Evolutionary conservation across 2,329 filamentous ascomycete species (phyloP).

Genomic region (Botrytis elliptica): DNA sequence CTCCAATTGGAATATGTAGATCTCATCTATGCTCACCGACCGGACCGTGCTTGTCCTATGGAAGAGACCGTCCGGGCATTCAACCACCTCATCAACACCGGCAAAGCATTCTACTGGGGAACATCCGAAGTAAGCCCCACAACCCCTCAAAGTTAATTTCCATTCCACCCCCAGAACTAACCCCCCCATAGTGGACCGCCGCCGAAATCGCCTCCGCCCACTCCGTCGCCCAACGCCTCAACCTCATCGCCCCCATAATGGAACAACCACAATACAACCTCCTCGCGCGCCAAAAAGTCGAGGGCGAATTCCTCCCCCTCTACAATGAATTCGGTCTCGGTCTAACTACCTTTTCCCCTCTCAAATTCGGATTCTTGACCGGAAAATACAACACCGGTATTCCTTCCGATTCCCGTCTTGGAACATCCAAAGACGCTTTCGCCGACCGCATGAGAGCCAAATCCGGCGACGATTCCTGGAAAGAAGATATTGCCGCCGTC

Average conservation of each 20-base stretch:
- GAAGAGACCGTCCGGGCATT: constrained; percentile 70
- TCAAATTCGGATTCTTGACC: constrained; percentile 59
- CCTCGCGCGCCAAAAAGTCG: constrained; percentile 60
- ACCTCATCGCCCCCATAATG: constrained; percentile 61
- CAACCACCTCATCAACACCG: constrained; percentile 66
- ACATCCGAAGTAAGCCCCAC: constrained; percentile 67
- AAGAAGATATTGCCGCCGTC: constrained; percentile 57
- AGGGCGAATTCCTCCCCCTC: constrained; percentile 59
- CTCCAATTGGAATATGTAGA: constrained; percentile 60
- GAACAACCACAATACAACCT: constrained; percentile 69
- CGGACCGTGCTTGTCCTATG: constrained; percentile 66
- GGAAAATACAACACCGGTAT: constrained; percentile 68
- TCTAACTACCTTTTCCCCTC: constrained; percentile 61
- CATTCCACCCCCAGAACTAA: constrained; percentile 63
- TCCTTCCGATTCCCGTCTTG: constrained; percentile 58
- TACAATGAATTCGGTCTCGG: constrained; percentile 61
- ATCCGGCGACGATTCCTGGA: constrained; percentile 51
- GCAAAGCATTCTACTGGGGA: constrained; percentile 70
- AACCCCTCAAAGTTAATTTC: constrained; percentile 47
- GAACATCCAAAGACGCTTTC: constrained; percentile 52
- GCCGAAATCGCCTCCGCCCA: constrained; percentile 64
- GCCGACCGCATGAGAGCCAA: constrained; percentile 45
- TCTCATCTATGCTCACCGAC: constrained; percentile 66
- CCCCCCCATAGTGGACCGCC: constrained; percentile 64
- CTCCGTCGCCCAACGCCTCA: constrained; percentile 58